These are phyloP conservation scores for Candida lessepsii DNA, from an alignment of 805 yeast genomes.

Conservation along the genomic window DNA sequence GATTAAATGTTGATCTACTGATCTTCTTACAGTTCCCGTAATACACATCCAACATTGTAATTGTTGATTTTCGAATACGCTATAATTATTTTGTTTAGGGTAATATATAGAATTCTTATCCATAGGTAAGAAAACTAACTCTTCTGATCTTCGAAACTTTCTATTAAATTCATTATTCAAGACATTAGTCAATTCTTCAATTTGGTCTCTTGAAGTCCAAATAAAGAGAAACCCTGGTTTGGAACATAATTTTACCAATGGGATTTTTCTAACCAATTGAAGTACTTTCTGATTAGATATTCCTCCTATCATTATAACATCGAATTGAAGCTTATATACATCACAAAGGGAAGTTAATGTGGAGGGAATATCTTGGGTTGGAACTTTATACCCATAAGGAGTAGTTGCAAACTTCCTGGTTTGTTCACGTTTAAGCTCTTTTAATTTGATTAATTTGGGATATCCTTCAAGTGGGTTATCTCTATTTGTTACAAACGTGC, in stretches of 20 bases:
- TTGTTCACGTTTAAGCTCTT: conserved; percentile 63
- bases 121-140: conserved; percentile 77
- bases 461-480: conserved; percentile 75
- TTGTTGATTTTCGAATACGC: conserved; percentile 65
- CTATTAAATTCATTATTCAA: conserved; percentile 52
- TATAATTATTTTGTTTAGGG: conserved; percentile 48
- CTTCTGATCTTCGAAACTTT: conserved; percentile 85
- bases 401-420: conserved; percentile 49
- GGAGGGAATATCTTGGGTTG: conserved; percentile 33
- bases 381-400: conserved; percentile 65
- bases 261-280: conserved; percentile 61
- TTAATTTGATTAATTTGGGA: conserved; percentile 73
- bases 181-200: conserved; percentile 57
- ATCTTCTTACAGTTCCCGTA: conserved; percentile 88
- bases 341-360: conserved; percentile 62
- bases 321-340: conserved; percentile 63
- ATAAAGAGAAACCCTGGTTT: conserved; percentile 84
- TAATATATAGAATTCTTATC: conserved; percentile 62
- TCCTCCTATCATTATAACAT: conserved; percentile 90
- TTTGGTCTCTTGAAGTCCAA: conserved; percentile 81
- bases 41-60: conserved; percentile 99
- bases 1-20: conserved; percentile 78
- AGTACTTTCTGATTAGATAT: conserved; percentile 69
- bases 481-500: conserved; percentile 61
- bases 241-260: conserved; percentile 70